A percentile compares a stretch with the other conserved stretches of the same genome.
Conservation (phyloP, 1,139 yeast species). For the Kodamaea derodonti region DNA sequence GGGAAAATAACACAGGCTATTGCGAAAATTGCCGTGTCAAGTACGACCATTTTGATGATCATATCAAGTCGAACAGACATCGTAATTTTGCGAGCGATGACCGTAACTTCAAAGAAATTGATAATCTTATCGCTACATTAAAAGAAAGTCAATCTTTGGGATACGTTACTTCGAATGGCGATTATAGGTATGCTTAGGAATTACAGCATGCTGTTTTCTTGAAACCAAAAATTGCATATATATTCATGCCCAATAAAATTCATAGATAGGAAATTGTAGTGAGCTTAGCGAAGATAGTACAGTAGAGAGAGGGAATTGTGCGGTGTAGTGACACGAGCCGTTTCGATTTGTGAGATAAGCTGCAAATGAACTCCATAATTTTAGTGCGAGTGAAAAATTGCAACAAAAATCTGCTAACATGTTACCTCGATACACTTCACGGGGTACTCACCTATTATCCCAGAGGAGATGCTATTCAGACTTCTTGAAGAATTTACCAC, state of each 20-base stretch:
- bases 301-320: no score
- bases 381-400: conserved; percentile 1
- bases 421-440: neutral
- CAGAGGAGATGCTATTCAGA: conserved; percentile 15
- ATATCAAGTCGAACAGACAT: conserved; percentile 68
- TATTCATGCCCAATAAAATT: no score
- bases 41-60: conserved; percentile 78
- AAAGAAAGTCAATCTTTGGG: conserved; percentile 43
- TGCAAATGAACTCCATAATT: no score
- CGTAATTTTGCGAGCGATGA: conserved; percentile 74
- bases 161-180: conserved; percentile 43
- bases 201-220: no score
- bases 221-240: no score
- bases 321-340: no score
- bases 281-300: no score
- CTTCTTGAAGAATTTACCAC: conserved; percentile 22
- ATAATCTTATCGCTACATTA: conserved; percentile 54
- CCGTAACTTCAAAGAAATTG: conserved; percentile 72
- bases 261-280: no score
- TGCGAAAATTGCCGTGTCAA: conserved; percentile 93
- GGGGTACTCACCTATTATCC: neutral
- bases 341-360: no score
- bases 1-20: conserved; percentile 56
- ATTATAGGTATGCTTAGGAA: conserved; percentile 27
- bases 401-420: neutral